These are phyloP conservation scores for Phycomyces blakesleeanus DNA, from an alignment of 192 early-diverging fungal species.

Conservation along the genomic window DNA sequence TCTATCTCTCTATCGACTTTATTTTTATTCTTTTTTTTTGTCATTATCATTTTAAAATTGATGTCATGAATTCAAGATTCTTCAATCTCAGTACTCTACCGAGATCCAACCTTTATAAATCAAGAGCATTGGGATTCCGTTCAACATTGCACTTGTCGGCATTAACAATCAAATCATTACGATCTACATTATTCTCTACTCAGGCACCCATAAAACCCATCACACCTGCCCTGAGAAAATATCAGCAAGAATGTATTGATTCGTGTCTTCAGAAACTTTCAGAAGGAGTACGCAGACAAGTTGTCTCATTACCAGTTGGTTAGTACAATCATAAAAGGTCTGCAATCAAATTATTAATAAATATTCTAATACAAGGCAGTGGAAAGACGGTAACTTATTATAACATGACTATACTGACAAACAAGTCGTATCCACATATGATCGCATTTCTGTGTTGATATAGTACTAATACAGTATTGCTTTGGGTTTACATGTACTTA, in stretches of 20 bases:
- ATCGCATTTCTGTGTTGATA: too few relatives aligned
- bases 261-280: slow-evolving; percentile 48
- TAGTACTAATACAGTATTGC: neutral
- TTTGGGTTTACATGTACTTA: neutral
- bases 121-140: too few relatives aligned
- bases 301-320: slow-evolving; percentile 71
- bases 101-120: too few relatives aligned
- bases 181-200: neutral
- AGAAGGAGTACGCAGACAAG: slow-evolving; percentile 65
- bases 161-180: neutral
- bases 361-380: slow-evolving; percentile 50
- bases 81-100: too few relatives aligned
- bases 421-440: too few relatives aligned
- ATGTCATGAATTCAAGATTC: too few relatives aligned
- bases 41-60: too few relatives aligned
- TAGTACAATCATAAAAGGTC: slow-evolving; percentile 8
- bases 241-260: slow-evolving; percentile 87
- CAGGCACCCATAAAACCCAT: neutral
- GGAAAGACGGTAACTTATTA: slow-evolving; percentile 73
- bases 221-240: slow-evolving; percentile 52
- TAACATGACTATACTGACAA: neutral
- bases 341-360: neutral
- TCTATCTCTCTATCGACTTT: too few relatives aligned
- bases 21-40: too few relatives aligned
- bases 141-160: too few relatives aligned